These are phyloP conservation scores for Camellia sinensis DNA, from an alignment of 148 eudicot species.

Conservation along the genomic window DNA sequence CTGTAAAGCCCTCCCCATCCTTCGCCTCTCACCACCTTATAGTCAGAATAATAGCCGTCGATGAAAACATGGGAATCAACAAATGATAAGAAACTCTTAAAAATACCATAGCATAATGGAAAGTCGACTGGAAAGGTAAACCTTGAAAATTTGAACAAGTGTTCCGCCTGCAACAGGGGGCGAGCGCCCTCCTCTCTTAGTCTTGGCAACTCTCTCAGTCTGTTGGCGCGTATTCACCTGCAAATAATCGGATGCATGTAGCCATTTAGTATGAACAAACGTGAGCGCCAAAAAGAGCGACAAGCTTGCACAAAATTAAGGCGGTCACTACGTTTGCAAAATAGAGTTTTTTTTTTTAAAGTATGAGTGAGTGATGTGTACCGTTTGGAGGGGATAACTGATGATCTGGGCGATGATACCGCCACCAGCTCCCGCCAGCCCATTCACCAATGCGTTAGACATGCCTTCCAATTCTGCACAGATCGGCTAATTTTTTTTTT, in stretches of 20 bases:
- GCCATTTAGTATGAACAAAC: too few relatives aligned
- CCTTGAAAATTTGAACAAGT: conserved; percentile 26
- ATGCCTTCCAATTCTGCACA: conserved; percentile 22
- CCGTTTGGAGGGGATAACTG: conserved; percentile 93
- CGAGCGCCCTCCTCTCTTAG: conserved; percentile 16
- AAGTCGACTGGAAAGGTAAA: neutral
- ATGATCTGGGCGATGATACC: conserved; percentile 85
- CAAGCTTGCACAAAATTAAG: neutral
- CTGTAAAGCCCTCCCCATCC: conserved; percentile 93
- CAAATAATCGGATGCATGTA: neutral
- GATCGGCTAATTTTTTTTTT: too few relatives aligned
- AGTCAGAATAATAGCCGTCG: neutral
- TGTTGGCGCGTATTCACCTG: conserved; percentile 33
- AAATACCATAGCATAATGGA: neutral
- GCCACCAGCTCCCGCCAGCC: conserved; percentile 93
- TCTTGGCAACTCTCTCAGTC: conserved; percentile 29
- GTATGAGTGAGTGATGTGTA: conserved; percentile 15
- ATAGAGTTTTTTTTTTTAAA: neutral
- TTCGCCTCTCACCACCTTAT: conserved; percentile 68
- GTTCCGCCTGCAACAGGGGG: conserved; percentile 14
- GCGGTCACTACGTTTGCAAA: neutral
- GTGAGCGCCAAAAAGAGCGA: neutral
- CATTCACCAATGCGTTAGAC: conserved; percentile 85
- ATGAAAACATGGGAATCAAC: neutral
- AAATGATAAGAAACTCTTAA: neutral